Evolutionary conservation across 2,329 filamentous ascomycete genomes (phyloP), one percentile per base, ranked within the genome.

Genomic region (Cladophialophora carrionii): DNA sequence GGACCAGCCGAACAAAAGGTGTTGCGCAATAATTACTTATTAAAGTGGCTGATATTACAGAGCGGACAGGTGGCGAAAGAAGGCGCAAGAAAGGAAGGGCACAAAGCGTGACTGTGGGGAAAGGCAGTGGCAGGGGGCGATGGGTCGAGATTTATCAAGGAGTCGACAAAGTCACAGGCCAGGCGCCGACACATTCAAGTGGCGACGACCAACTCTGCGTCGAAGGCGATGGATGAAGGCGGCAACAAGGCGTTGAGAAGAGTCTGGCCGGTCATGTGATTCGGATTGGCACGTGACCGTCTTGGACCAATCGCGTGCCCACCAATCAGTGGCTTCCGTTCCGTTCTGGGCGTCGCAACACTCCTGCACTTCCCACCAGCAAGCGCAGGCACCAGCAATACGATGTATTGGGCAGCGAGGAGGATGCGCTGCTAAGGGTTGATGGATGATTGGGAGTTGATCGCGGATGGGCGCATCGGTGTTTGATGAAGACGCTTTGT

Each of bases 141-240:
- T 31, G 32, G 48, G 43, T 46, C 29, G 46, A 26, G 46, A 26
- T 22, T 14, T 68, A 64, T 61, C 7, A n/a, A 3, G 26, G 26
- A 43, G 17, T 43, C 37, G 37, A 43, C 17, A 9, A 14, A 43
- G 6, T 8, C 37, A 43, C 14, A 43, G 37, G n/a, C 37, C n/a
- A 43, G 37, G 37, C 37, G 17, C 37, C 70, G 70, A 70, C 68
- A 68, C 71, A 72, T 57, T 71, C 41, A 70, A 71, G 71, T 70
- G 71, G 70, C 71, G 70, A 72, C 68, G 67, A 59, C 61, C 12
- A 60, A 17, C 32, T 52, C 57, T 54, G 52, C 52, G 31, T 54
- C 29, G 20, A 34, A 43, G 61, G 55, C 31, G 37, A 12, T 8
- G 37, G 37, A 43, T 43, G 55, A 41, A 29, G 58, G 31, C 43